Conservation (phyloP, 1,284 basidiomycete genomes). For the Pyrrhoderma lamaoense region DNA sequence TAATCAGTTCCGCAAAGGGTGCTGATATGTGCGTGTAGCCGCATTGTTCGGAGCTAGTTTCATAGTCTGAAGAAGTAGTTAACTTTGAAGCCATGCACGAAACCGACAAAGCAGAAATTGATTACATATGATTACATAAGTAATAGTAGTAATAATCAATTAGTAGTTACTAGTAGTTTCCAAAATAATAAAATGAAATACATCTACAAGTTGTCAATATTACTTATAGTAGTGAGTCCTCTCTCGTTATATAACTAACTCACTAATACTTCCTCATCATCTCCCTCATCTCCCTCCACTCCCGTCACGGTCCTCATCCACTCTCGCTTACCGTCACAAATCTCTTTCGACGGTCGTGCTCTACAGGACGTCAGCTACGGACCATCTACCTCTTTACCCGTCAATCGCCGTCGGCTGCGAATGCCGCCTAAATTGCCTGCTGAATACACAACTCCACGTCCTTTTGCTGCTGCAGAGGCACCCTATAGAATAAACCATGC, state of each 20-base stretch:
- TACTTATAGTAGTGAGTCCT: neutral
- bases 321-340: neutral
- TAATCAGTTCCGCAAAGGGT: too few relatives aligned
- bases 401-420: conserved; percentile 2
- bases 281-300: neutral
- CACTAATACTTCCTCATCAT: neutral
- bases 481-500: conserved; percentile 13
- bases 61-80: too few relatives aligned
- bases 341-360: conserved; percentile 1
- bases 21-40: too few relatives aligned
- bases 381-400: conserved; percentile 6
- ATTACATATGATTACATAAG: too few relatives aligned
- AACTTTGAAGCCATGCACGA: too few relatives aligned
- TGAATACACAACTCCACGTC: conserved; percentile 4
- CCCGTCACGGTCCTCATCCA: neutral
- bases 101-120: too few relatives aligned
- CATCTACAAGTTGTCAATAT: too few relatives aligned
- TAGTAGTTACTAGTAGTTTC: too few relatives aligned
- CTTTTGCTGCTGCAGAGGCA: conserved; percentile 7
- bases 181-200: too few relatives aligned
- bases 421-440: neutral
- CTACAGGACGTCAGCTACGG: conserved; percentile 1
- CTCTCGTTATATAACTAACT: neutral
- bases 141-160: too few relatives aligned
- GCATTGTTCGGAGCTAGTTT: too few relatives aligned